Base-by-base conservation (phyloP, 1,284 basidiomycete species). In the Inonotus obliquus region DNA sequence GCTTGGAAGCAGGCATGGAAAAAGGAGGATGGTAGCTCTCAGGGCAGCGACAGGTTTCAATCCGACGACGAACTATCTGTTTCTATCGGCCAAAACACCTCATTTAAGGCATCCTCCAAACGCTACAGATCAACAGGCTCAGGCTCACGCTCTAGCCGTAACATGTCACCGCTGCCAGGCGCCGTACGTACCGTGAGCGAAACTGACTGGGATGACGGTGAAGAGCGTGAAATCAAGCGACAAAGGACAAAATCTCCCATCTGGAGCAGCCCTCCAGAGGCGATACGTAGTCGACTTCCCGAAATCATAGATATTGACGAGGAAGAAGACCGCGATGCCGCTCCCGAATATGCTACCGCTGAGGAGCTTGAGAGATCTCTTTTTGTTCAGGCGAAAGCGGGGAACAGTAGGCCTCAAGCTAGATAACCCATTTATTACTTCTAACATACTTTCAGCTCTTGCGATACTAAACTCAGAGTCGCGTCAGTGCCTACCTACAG, bases 1-100 rank as follows among this genome's bases (percentile, higher is more conserved):
- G 71, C 78, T 59, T 81, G 81, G 79, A 82, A 79, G 69, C 73
- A 81, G 55, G 77, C 78, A 56, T 82, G 81, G 76, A 76, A 75
- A 66, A 74, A 75, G 51, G 72, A 73, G 49, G 73, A 71, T 59
- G 66, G 64, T 37, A 59, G 64, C 56, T 66, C 57, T 61, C 69
- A 65, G 54, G 69, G 66, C 66, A 69, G 66, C 57, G 65, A 66
- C 61, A 69, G 69, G 66, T 70, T 69, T 39, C 61, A 61, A 66
- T 63, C 68, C 66, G 62, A 66, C 65, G 69, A 72, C 70, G 74
- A 72, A 69, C 59, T 68, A 66, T 66, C 71, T 67, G 52, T 64
- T 66, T n/a, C n/a, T 55, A 27, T 45, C 54, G 65, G 65, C 65
- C 71, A 71, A 65, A 60, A 64, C 60, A 69, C 71, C 66, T 68